Evolutionary conservation across 2,329 filamentous ascomycete genomes (phyloP).

Genomic region (Spiromastix sp.): DNA sequence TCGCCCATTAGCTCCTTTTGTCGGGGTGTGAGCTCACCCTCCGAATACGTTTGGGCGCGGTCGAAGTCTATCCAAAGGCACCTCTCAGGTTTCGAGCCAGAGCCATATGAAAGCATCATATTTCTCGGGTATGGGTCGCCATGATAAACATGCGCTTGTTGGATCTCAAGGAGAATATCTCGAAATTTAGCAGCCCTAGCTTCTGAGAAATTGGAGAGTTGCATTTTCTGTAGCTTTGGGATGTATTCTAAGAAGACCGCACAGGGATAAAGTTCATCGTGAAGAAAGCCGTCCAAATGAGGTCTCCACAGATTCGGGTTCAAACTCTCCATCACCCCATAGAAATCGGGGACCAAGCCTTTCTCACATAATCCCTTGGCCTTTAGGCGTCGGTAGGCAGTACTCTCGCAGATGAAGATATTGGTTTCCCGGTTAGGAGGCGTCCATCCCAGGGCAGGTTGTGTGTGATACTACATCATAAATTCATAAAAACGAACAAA

Average conservation of each 20-base stretch:
- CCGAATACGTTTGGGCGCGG: conserved; percentile 5
- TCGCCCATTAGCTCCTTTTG: conserved; percentile 5
- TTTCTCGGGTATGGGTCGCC: conserved; percentile 17
- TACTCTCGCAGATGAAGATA: conserved; percentile 7
- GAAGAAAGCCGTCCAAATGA: conserved; percentile 5
- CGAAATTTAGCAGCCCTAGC: conserved; percentile 11
- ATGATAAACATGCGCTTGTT: conserved; percentile 15
- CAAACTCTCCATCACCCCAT: conserved; percentile 7
- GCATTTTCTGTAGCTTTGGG: conserved; percentile 13
- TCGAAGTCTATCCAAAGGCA: conserved; percentile 11
- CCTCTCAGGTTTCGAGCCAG: conserved; percentile 10
- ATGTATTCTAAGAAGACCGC: conserved; percentile 20
- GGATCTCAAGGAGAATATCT: conserved; percentile 14
- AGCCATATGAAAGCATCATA: conserved; percentile 13
- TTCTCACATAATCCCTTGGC: conserved; percentile 5
- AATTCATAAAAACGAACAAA: conserved; percentile 2
- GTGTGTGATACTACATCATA: conserved; percentile 6
- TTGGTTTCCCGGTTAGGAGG: conserved; percentile 2
- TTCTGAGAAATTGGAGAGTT: conserved; percentile 15
- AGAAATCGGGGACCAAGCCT: conserved; percentile 8
- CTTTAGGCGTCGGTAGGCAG: conserved; percentile 8
- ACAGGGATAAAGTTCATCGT: conserved; percentile 13
- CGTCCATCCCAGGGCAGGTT: neutral
- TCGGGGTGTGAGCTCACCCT: conserved; percentile 4
- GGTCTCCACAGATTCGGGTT: conserved; percentile 5